A percentile compares a stretch with the other conserved stretches of the same genome.
These are phyloP conservation scores for Candida morakotiae DNA, from an alignment of 805 yeast species.

Conservation along the genomic window DNA sequence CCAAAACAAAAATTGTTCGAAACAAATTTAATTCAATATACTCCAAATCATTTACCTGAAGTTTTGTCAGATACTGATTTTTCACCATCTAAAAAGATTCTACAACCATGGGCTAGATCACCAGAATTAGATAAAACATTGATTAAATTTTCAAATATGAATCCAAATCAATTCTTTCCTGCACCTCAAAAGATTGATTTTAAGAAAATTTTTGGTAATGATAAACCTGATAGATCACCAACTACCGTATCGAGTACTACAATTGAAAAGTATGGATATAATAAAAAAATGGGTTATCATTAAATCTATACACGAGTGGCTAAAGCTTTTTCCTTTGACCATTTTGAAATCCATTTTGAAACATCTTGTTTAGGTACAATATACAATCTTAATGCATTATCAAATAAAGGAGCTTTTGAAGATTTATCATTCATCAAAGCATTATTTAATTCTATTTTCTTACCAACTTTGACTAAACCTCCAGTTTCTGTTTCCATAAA, in stretches of 20 bases:
- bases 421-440: conserved; percentile 53
- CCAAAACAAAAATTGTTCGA: neutral
- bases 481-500: conserved; percentile 81
- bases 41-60: conserved; percentile 30
- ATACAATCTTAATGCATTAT: conserved; percentile 64
- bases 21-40: neutral
- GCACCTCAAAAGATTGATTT: neutral
- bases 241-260: neutral
- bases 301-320: conserved; percentile 27
- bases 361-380: conserved; percentile 74
- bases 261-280: conserved; percentile 34
- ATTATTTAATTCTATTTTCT: conserved; percentile 61
- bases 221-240: neutral
- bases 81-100: conserved; percentile 15
- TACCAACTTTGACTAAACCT: conserved; percentile 83
- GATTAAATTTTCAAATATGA: conserved; percentile 6
- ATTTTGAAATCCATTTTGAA: conserved; percentile 57
- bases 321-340: conserved; percentile 62
- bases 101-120: conserved; percentile 38
- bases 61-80: conserved; percentile 39
- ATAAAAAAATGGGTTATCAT: conserved; percentile 41
- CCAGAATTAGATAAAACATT: conserved; percentile 29
- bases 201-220: conserved; percentile 1
- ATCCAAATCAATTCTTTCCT: conserved; percentile 3
- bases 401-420: conserved; percentile 75